Base-by-base conservation (phyloP, 2,329 filamentous ascomycete genomes). In the Aspergillus pseudotamarii region DNA sequence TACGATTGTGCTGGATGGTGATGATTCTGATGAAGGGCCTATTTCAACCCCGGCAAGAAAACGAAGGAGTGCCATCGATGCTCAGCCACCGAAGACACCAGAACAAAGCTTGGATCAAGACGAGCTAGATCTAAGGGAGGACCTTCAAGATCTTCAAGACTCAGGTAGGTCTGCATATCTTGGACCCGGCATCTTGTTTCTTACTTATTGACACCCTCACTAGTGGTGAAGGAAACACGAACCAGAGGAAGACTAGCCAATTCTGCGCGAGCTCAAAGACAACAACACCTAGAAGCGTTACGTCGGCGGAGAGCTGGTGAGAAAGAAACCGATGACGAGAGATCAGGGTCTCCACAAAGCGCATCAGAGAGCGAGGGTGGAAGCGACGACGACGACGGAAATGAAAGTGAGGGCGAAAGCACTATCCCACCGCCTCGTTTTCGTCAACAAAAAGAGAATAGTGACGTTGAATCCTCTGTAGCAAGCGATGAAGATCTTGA, bases 401-500 rank as follows among this genome's bases (percentile, higher is more conserved):
- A 61, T 6, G 67, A 69, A 11, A 62, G 56, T 11, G 65, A 69
- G 43, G 67, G 65, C 5, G 62, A 26, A 55, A 38, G 6, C n/a
- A 26, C 70, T 59, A 30, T 68, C 69, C 28, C 68, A 70, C 38
- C 65, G 58, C 51, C 61, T 63, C 55, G 57, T 43, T 66, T 68
- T 30, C 68, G 48, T 3, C 57, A 50, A 19, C 58, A 66, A 28
- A 56, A 66, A 11, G 70, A 69, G 41, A 68, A 77, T 30, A 77
- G 75, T 60, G 74, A 78, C 21, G 63, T 70, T 21, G 74, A 76
- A 62, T 71, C 72, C 4, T 62, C 70, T 12, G 65, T 73, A 12
- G 60, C 69, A 11, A 65, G 67, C n/a, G 59, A 74, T 73, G 66
- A 87, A 69, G 79, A 83, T 45, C 78, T 84, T n/a, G 83, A 85